A percentile compares a stretch with the other conserved stretches of the same genome.
These are phyloP conservation scores for Phaffomyces antillensis DNA, from an alignment of 805 yeast species.

Conservation along the genomic window DNA sequence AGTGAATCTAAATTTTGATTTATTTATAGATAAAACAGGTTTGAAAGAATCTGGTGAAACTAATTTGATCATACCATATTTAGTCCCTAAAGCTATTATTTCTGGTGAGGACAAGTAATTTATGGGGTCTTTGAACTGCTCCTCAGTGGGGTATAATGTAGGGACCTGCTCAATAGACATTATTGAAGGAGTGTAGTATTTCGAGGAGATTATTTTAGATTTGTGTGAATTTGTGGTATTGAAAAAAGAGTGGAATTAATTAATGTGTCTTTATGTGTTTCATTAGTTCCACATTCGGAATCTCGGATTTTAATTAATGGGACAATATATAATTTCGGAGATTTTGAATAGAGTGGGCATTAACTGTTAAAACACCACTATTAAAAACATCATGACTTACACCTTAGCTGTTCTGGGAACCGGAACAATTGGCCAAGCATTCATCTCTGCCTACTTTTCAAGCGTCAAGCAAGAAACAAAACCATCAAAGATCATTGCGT, in stretches of 20 bases:
- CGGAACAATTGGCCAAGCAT: conserved; percentile 95
- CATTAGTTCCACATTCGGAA: conserved; percentile 11
- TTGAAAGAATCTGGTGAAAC: conserved; percentile 49
- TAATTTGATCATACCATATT: conserved; percentile 71
- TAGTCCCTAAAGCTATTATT: conserved; percentile 37
- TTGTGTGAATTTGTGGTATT: too few species aligned
- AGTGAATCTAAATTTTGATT: conserved; percentile 49
- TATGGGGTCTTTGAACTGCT: conserved; percentile 59
- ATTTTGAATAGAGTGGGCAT: too few species aligned
- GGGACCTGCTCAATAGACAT: conserved; percentile 34
- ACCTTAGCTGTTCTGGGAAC: conserved; percentile 81
- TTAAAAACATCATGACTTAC: conserved; percentile 23
- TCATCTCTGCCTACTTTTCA: conserved; percentile 68
- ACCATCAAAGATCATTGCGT: conserved; percentile 72
- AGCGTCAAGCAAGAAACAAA: conserved; percentile 33
- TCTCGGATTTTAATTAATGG: not conserved
- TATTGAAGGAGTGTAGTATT: too few species aligned
- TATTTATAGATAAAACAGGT: conserved; percentile 49
- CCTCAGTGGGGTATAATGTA: conserved; percentile 43
- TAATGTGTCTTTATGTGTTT: not conserved
- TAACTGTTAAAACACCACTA: too few species aligned
- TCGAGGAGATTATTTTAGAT: too few species aligned
- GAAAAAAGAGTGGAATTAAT: not conserved
- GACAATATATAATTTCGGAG: not conserved
- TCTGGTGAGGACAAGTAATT: conserved; percentile 49